Evolutionary conservation across 805 yeast genomes (phyloP).

Genomic region (Cyberlindnera maritima): DNA sequence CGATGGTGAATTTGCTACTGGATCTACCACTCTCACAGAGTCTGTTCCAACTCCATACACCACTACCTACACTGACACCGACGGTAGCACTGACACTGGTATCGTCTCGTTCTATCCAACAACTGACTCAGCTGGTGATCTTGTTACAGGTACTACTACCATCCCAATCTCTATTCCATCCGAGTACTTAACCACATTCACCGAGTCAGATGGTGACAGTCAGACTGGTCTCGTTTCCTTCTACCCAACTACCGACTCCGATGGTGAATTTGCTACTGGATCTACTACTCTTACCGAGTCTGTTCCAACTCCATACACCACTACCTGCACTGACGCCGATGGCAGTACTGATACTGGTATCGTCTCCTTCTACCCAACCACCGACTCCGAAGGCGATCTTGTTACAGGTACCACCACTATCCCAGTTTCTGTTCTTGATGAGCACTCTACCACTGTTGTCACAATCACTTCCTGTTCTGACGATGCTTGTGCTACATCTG

Average conservation of each 20-base stretch:
- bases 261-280: slow-evolving; percentile 3
- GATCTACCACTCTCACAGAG: slow-evolving; percentile 6
- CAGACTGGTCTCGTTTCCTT: slow-evolving; percentile 9
- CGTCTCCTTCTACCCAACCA: slow-evolving; percentile 10
- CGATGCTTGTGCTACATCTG: slow-evolving; percentile 3
- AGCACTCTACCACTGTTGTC: slow-evolving; percentile 8
- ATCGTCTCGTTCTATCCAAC: slow-evolving; percentile 11
- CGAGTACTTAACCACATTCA: slow-evolving; percentile 10
- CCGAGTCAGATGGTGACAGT: slow-evolving; percentile 5
- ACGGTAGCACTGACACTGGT: slow-evolving; percentile 8
- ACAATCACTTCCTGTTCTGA: slow-evolving; percentile 22
- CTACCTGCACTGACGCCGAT: slow-evolving; percentile 11
- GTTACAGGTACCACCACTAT: slow-evolving; percentile 8
- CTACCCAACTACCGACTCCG: slow-evolving; percentile 7
- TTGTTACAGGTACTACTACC: slow-evolving; percentile 1
- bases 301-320: slow-evolving; percentile 13
- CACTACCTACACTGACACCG: slow-evolving; percentile 11
- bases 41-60: slow-evolving; percentile 12
- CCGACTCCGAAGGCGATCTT: slow-evolving; percentile 6
- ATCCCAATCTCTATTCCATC: not conserved
- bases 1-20: slow-evolving; percentile 3
- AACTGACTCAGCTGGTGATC: slow-evolving; percentile 6
- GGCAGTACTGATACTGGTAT: slow-evolving; percentile 9
- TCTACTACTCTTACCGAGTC: slow-evolving; percentile 4
- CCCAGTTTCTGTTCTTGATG: too few relatives aligned